Base-by-base conservation (phyloP, 768 basidiomycete species). In the Cyathus striatus region DNA sequence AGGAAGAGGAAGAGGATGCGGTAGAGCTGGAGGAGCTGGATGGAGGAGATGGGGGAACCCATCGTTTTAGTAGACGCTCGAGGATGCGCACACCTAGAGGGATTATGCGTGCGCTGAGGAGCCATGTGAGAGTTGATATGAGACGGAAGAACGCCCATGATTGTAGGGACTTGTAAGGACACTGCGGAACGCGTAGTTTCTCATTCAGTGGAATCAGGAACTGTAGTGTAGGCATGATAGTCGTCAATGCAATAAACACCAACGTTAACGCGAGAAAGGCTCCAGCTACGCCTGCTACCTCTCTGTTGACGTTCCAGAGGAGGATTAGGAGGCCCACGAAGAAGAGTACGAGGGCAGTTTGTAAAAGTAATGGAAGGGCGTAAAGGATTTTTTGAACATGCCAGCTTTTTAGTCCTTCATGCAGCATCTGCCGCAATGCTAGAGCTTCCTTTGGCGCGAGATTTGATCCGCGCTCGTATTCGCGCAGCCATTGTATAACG, bases 271-370 rank as follows among this genome's bases (percentile, higher is more conserved):
- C 6, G n/a, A 37, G 14, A 6, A 37, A 37, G 35, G 20, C 35
- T 3, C 35, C 35, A n/a, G 35, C 35, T n/a, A 51, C 46, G 14
- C 49, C 37, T n/a, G 55, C 53, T n/a, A 61, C 49, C 30, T 9
- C n/a, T n/a, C 27, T 36, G 41, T 49, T 51, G 6, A 58, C 33
- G 4, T 47, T 35, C 49, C 50, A 54, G 12, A 60, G 48, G 4
- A 58, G 45, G 17, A 52, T 49, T 20, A 60, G 34, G 21, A 60
- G 40, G 5, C 57, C 58, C 12, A 49, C 44, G 23, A 60, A 54
- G 40, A 62, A 60, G 9, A 60, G 48, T 5, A 55, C 45, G 10
- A 62, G 40, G 7, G 57, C 49, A 6, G 49, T 12, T 27, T 60
- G 52, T 7, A 62, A 48, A 6, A 62, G 45, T 12, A 60, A 42